Evolutionary conservation across 2,329 filamentous ascomycete species (phyloP), one percentile per base, ranked within the genome.

Genomic region (Aurifilum marmelostoma): DNA sequence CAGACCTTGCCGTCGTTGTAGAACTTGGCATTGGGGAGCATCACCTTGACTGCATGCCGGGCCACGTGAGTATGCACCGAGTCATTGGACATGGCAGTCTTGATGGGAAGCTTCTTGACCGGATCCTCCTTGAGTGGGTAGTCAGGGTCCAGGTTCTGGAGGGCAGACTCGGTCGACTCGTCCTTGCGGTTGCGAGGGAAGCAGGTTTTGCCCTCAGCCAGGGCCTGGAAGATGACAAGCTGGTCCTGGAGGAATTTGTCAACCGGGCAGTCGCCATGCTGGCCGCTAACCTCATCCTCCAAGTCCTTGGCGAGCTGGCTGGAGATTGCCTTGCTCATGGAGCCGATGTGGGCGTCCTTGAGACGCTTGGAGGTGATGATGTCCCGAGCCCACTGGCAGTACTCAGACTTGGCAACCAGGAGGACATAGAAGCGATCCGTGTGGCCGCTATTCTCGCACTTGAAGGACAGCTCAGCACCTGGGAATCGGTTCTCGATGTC

Each of bases 211-310:
- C 85, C 87, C n/a, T 83, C 80, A 1, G 86, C 85, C 8, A 90
- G 78, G 3, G 85, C 85, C 76, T 90, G 88, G 73, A 89, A 88
- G 32, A 87, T 79, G 6, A 90, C 79, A 34, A 90, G 73, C 75
- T 90, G 88, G 75, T 90, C 88, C 76, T 89, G 87, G 11, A 90
- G 80, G 73, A 85, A 82, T 71, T 85, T 80, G 72, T 90, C 88
- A 4, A 87, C 83, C 2, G 82, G 79, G 0, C 85, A 83, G 1
- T 82, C 79, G 1, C 79, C 74, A 0, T 85, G 34, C 47, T 43
- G 47, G 9, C 37, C 41, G n/a, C 58, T 50, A 29, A 68, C 77
- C 72, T 88, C 86, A 2, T 79, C 75, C 69, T 80, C 79, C 29
- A 89, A 77, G 2, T 81, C 79, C 63, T 76, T 77, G 61, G 83